Base-by-base conservation (phyloP, 2,329 filamentous ascomycete genomes). In the Colletotrichum agaves region DNA sequence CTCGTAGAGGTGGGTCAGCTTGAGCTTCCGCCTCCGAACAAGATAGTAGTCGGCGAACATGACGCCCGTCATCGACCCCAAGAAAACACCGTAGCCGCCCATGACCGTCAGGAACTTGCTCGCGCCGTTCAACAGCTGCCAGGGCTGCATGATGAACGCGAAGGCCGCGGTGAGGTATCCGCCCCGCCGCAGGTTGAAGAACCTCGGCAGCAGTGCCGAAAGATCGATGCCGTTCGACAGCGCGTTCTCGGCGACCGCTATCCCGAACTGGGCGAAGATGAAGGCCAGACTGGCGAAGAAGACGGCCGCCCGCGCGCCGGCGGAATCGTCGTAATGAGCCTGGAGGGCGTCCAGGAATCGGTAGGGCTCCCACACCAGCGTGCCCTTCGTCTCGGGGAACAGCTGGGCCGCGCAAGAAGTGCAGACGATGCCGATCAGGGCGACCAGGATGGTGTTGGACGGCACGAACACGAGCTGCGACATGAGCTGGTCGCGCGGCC, bases 11-110 rank as follows among this genome's bases (percentile, higher is more conserved):
- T 79, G 75, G n/a, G 75, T 78, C 5, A 81, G 74, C 52, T 78
- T 78, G 21, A 80, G 71, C 27, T 73, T 75, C 11, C 75, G 73
- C 19, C 73, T 74, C 27, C 78, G 76, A 4, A 80, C 55, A 43
- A 80, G 41, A 72, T 76, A 75, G 73, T 74, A 77, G 68, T 79
- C 77, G 11, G 73, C 68, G 41, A 78, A 75, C 77, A 80, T 79
- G 19, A 79, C 73, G 6, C 77, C 78, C 12, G 77, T 78, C 56
- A 79, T 72, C 2, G 77, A 77, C 3, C 77, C 77, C 10, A 80
- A 70, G 70, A 80, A 80, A 33, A 80, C 74, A 55, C 71, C 63
- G 55, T 76, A 76, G 5, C 74, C 74, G 39, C 73, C 73, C 43
- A 77, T 70, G 64, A 77, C 74, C 21, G 73, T 73, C 6, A 73